Percentiles rank a stretch among this genome's conserved stretches.
Conservation (phyloP, 805 yeast species). For the Cyberlindnera mycetangii region DNA sequence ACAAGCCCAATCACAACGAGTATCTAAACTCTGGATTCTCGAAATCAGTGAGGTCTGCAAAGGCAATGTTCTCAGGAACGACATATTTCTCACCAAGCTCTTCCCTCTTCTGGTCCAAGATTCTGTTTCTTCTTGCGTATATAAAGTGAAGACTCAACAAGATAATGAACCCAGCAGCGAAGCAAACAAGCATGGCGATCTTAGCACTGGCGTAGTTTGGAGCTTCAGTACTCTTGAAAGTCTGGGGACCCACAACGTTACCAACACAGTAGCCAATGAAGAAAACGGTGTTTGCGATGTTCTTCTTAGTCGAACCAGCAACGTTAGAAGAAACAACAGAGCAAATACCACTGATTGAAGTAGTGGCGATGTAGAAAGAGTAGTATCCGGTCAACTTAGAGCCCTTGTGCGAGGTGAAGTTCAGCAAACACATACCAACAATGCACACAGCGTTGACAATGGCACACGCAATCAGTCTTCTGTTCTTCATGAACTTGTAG, state of each 20-base stretch:
- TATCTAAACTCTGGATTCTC: slow-evolving; percentile 32
- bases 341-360: slow-evolving; percentile 32
- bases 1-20: slow-evolving; percentile 6
- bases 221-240: slow-evolving; percentile 53
- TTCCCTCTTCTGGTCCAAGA: slow-evolving; percentile 34
- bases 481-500: slow-evolving; percentile 6
- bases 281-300: slow-evolving; percentile 52
- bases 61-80: slow-evolving; percentile 35
- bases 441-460: slow-evolving; percentile 6
- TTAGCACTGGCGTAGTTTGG: slow-evolving; percentile 59
- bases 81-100: slow-evolving; percentile 25
- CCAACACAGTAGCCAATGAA: slow-evolving; percentile 67
- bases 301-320: slow-evolving; percentile 72
- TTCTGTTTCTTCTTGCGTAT: slow-evolving; percentile 38
- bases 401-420: slow-evolving; percentile 14
- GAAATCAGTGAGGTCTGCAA: slow-evolving; percentile 43
- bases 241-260: slow-evolving; percentile 70
- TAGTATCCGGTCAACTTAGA: slow-evolving; percentile 27
- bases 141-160: slow-evolving; percentile 30
- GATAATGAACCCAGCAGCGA: slow-evolving; percentile 30
- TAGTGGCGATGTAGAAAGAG: slow-evolving; percentile 34
- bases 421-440: slow-evolving; percentile 15
- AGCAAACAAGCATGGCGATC: slow-evolving; percentile 23
- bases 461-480: slow-evolving; percentile 8
- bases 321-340: slow-evolving; percentile 44